phyloP scores from a whole-genome alignment of 345 rosid species.

The Ceriops decandra region DNA sequence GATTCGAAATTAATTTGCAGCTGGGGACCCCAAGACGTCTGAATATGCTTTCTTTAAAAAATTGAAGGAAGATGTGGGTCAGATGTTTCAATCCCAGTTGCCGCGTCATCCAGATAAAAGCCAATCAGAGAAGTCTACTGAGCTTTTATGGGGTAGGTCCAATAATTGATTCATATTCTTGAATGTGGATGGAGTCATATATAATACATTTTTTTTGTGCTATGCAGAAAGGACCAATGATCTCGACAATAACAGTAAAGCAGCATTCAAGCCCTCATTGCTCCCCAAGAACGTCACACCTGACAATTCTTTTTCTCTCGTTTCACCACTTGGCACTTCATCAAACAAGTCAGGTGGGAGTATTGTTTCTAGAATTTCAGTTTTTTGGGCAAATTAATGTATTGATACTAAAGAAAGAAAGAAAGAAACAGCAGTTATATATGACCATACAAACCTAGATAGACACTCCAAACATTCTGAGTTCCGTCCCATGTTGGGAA shows the following conservation, averaged over 20 bases:
- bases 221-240: constrained; percentile 32
- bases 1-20: constrained; percentile 30
- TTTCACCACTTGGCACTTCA: constrained; percentile 15
- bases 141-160: constrained; percentile 25
- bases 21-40: constrained; percentile 60
- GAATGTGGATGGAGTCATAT: not conserved
- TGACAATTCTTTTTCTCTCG: constrained; percentile 13
- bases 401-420: too few species aligned
- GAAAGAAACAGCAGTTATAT: too few species aligned
- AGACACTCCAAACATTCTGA: too few species aligned
- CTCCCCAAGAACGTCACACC: constrained; percentile 19
- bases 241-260: constrained; percentile 17
- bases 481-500: too few species aligned
- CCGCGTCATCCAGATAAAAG: constrained; percentile 12
- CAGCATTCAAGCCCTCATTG: constrained; percentile 25
- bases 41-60: constrained; percentile 75
- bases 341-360: constrained; percentile 26
- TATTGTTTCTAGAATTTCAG: not conserved
- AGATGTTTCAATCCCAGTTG: constrained; percentile 14
- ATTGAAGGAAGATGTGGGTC: constrained; percentile 42
- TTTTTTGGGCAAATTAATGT: too few species aligned
- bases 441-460: too few species aligned
- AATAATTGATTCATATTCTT: not conserved
- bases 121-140: constrained; percentile 17
- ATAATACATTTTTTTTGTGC: constrained; percentile 1